Base-by-base conservation (phyloP, 768 basidiomycete genomes). In the Polyporus arcularius region DNA sequence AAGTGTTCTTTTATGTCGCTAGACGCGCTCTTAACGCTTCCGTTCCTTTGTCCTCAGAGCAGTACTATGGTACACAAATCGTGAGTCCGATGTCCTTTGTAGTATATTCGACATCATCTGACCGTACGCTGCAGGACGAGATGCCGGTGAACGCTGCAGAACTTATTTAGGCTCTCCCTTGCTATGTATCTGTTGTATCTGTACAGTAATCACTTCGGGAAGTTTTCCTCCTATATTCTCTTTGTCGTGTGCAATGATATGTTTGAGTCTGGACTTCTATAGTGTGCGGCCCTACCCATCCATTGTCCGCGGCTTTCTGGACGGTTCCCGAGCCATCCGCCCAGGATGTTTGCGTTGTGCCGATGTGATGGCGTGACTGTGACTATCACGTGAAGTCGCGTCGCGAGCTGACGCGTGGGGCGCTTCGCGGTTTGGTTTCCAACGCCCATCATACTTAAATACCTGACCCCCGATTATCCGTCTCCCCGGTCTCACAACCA, bases 131-230 rank as follows among this genome's bases (percentile, higher is more conserved):
- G 3, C 70, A 97, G 90, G 95, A 97, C 70, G 96, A 98, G 82
- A 98, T 98, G 96, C 96, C 93, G 6, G 91, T 97, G 62, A 97
- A 98, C 74, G 96, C 96, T 60, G 96, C 96, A 48, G 96, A 98
- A 75, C 87, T 97, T 62, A 96, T 98, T 70, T 97, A 83, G 64
- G 49, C 16, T 48, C 21, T 59, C 53, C 31, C 45, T 53, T 57
- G 49, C 52, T 63, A 58, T 65, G 55, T 61, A 58, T 63, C 39
- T 48, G 50, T 61, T 59, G 58, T 53, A 61, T 49, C 55, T 65
- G 63, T 61, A 60, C 50, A 60, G 53, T 66, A 60, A 48, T 58
- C 55, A 61, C 59, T 53, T 54, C 53, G 57, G 61, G 55, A 65
- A 63, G 62, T 63, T 58, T 31, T 30, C 43, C 38, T 57, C 43